phyloP scores from a whole-genome alignment of 768 basidiomycete genomes.

The Russula dissimulans region DNA sequence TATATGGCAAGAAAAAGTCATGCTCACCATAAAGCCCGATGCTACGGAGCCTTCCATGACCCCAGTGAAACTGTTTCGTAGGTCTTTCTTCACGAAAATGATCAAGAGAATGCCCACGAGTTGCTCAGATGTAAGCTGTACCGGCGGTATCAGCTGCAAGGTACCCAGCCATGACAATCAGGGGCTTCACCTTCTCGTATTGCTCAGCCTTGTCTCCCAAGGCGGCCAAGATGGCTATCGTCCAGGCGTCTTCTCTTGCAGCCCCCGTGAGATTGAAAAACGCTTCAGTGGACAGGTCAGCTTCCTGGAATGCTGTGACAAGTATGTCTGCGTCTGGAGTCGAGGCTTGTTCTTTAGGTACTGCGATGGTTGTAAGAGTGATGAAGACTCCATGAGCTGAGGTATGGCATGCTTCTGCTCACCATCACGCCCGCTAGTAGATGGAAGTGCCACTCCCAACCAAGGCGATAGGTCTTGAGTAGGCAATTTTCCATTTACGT shows the following conservation, averaged over 20 bases:
- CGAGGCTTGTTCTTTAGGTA: neutral
- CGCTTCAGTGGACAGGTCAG: slow-evolving; percentile 72
- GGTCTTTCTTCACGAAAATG: slow-evolving; percentile 48
- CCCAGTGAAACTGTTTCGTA: slow-evolving; percentile 44
- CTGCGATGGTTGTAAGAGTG: slow-evolving; percentile 19
- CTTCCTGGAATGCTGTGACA: slow-evolving; percentile 73
- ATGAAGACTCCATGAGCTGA: slow-evolving; percentile 22
- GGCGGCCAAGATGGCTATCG: slow-evolving; percentile 50
- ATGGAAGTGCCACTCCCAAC: slow-evolving; percentile 32
- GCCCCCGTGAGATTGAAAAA: slow-evolving; percentile 60
- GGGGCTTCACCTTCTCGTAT: slow-evolving; percentile 53
- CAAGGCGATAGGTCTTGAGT: slow-evolving; percentile 64
- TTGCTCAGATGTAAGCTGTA: slow-evolving; percentile 62
- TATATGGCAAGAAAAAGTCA: neutral
- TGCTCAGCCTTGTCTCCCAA: slow-evolving; percentile 54
- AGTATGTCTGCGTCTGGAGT: slow-evolving; percentile 52
- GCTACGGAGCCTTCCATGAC: slow-evolving; percentile 47
- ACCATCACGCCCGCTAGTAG: neutral
- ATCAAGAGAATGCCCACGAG: slow-evolving; percentile 80
- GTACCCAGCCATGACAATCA: neutral
- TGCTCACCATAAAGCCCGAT: slow-evolving; percentile 63
- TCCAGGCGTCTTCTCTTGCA: slow-evolving; percentile 64
- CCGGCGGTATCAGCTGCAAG: neutral
- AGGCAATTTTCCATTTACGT: slow-evolving; percentile 71
- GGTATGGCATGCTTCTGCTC: slow-evolving; percentile 20